phyloP scores from a whole-genome alignment of 208 protist genomes.

The Lotmaria passim region DNA sequence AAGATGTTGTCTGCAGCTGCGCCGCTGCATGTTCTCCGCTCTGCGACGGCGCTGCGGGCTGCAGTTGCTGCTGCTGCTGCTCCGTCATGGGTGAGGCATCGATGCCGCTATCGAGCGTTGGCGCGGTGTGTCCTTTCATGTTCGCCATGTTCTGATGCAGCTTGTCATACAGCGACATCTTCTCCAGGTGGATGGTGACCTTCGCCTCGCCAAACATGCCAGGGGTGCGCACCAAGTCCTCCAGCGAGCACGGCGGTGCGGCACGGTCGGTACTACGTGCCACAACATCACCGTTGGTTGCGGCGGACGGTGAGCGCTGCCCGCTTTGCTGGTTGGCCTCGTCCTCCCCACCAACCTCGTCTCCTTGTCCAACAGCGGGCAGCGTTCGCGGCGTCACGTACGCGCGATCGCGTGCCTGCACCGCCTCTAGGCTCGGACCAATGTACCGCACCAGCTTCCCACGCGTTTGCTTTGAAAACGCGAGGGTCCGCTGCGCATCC shows the following conservation, averaged over 20 bases:
- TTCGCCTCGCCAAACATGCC: slow-evolving; percentile 38
- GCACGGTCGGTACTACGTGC: not conserved
- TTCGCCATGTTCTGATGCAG: slow-evolving; percentile 27
- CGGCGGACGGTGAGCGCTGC: too few relatives aligned
- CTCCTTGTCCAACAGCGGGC: not conserved
- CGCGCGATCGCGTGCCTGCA: slow-evolving; percentile 53
- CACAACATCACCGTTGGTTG: slow-evolving; percentile 3
- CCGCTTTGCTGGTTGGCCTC: not conserved
- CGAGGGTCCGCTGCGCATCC: slow-evolving; percentile 19
- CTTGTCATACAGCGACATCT: slow-evolving; percentile 41
- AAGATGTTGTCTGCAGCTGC: not conserved
- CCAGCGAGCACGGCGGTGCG: slow-evolving; percentile 22
- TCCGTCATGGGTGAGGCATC: not conserved
- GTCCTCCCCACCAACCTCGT: not conserved
- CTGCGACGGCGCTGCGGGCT: not conserved
- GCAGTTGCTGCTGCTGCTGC: not conserved
- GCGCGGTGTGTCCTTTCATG: too few relatives aligned
- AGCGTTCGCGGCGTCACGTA: slow-evolving; percentile 46
- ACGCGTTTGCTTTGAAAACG: not conserved
- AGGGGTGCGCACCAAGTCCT: slow-evolving; percentile 24
- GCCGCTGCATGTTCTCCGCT: too few relatives aligned
- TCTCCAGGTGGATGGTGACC: slow-evolving; percentile 26
- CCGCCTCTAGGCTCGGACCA: slow-evolving; percentile 43
- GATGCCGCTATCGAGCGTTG: too few relatives aligned
- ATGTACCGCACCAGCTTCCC: slow-evolving; percentile 38